Percentiles rank a stretch among this genome's conserved stretches.
These are phyloP conservation scores for Hypoxylon sp. DNA, from an alignment of 2,329 filamentous ascomycete species.

Conservation along the genomic window DNA sequence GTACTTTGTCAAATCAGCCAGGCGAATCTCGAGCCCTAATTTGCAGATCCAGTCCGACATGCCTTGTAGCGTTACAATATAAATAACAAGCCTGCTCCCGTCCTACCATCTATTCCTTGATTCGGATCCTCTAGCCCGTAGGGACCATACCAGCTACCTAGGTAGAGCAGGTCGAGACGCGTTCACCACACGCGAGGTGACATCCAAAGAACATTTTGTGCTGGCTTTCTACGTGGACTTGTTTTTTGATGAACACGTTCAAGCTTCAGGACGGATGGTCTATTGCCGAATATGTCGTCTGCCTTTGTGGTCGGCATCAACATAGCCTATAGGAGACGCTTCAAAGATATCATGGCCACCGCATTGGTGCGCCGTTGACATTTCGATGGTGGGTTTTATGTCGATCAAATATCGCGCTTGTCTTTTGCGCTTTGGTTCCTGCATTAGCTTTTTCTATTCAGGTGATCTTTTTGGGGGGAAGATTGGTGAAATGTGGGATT, in stretches of 20 bases:
- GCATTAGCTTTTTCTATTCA: slow-evolving; percentile 26
- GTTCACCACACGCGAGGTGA: slow-evolving; percentile 28
- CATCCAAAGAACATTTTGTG: slow-evolving; percentile 7
- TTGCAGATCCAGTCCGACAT: slow-evolving; percentile 14
- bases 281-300: slow-evolving; percentile 7
- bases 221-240: slow-evolving; percentile 25
- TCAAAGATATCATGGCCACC: slow-evolving; percentile 2
- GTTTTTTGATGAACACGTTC: slow-evolving; percentile 32
- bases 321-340: background rate
- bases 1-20: slow-evolving; percentile 20
- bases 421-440: slow-evolving; percentile 30
- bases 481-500: slow-evolving; percentile 9
- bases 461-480: slow-evolving; percentile 22
- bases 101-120: slow-evolving; percentile 8
- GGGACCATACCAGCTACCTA: background rate
- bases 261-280: slow-evolving; percentile 3
- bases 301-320: slow-evolving; percentile 3
- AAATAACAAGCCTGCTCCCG: slow-evolving; percentile 11
- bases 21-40: slow-evolving; percentile 15
- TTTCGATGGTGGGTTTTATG: slow-evolving; percentile 9
- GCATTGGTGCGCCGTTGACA: slow-evolving; percentile 7
- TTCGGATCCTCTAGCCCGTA: slow-evolving; percentile 18
- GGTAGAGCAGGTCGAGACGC: slow-evolving; percentile 24
- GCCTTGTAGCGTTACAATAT: slow-evolving; percentile 37
- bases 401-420: slow-evolving; percentile 22